A percentile compares a stretch with the other conserved stretches of the same genome.
Conservation (phyloP, 139 green algal genomes). For the Zygnema cylindricum region DNA sequence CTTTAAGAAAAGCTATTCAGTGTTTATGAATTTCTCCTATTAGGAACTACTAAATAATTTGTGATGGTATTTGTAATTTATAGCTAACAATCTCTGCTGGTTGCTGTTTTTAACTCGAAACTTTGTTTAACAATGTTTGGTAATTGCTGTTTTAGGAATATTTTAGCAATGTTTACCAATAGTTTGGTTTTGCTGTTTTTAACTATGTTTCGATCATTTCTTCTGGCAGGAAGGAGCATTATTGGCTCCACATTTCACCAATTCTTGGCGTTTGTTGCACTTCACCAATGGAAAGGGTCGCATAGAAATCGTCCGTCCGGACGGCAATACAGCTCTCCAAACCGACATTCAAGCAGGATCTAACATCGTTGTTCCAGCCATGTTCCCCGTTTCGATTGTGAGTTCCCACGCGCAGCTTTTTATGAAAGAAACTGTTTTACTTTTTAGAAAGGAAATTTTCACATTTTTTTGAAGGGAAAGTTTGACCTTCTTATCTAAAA, state of each 20-base stretch:
- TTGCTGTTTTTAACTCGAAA: too few species aligned
- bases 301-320: background rate
- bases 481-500: background rate
- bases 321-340: background rate
- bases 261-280: background rate
- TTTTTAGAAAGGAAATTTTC: too few species aligned
- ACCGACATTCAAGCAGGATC: background rate
- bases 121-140: too few species aligned
- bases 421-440: background rate
- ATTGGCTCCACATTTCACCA: constrained; percentile 3
- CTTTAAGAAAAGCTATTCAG: background rate
- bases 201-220: too few species aligned
- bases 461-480: too few species aligned
- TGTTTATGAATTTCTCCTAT: background rate
- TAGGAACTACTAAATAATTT: too few species aligned
- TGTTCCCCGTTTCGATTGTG: background rate
- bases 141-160: background rate
- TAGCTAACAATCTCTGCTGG: too few species aligned
- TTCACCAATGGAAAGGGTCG: constrained; percentile 19
- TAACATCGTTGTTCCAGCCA: constrained; percentile 8
- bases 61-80: too few species aligned
- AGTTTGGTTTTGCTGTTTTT: background rate
- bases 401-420: background rate
- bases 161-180: background rate
- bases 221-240: background rate